These are phyloP conservation scores for Extremus antarcticus DNA, from an alignment of 495 filamentous ascomycete genomes.

Conservation along the genomic window DNA sequence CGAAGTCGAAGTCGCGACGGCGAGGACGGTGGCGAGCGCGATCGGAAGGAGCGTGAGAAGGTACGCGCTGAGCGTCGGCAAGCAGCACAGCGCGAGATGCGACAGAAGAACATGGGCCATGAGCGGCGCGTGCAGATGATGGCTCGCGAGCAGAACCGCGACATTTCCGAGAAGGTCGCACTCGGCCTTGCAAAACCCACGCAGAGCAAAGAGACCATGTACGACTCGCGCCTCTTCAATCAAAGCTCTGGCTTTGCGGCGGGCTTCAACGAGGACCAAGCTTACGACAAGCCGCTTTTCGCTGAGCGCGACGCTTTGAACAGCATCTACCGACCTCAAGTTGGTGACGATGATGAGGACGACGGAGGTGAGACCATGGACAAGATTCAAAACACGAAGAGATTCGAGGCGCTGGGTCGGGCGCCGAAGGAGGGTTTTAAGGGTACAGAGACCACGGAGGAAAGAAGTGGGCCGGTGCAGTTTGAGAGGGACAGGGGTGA, in stretches of 20 bases:
- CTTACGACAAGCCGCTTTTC: slow-evolving; percentile 95
- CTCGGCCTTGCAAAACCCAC: slow-evolving; percentile 92
- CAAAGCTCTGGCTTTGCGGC: slow-evolving; percentile 76
- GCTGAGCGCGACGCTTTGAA: slow-evolving; percentile 91
- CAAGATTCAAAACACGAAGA: slow-evolving; percentile 67
- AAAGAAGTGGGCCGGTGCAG: slow-evolving; percentile 88
- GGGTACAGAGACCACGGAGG: slow-evolving; percentile 78
- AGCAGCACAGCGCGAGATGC: slow-evolving; percentile 78
- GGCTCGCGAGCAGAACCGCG: slow-evolving; percentile 89
- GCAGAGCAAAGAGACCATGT: slow-evolving; percentile 82
- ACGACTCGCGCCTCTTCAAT: slow-evolving; percentile 92
- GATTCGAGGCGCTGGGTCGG: slow-evolving; percentile 80
- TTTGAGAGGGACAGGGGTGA: slow-evolving; percentile 77
- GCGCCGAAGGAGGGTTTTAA: slow-evolving; percentile 72
- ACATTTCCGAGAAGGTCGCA: slow-evolving; percentile 96
- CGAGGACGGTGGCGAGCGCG: slow-evolving; percentile 49
- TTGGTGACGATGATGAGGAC: slow-evolving; percentile 64
- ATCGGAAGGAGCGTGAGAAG: slow-evolving; percentile 56
- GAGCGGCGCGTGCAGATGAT: slow-evolving; percentile 83
- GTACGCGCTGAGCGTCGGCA: slow-evolving; percentile 62
- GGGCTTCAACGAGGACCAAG: slow-evolving; percentile 96
- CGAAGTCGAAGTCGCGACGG: slow-evolving; percentile 43
- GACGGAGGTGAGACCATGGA: slow-evolving; percentile 73
- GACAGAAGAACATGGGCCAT: slow-evolving; percentile 90
- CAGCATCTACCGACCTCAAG: slow-evolving; percentile 80